These are phyloP conservation scores for Boletus rufocinnamomeus DNA, from an alignment of 768 basidiomycete species.

Conservation along the genomic window DNA sequence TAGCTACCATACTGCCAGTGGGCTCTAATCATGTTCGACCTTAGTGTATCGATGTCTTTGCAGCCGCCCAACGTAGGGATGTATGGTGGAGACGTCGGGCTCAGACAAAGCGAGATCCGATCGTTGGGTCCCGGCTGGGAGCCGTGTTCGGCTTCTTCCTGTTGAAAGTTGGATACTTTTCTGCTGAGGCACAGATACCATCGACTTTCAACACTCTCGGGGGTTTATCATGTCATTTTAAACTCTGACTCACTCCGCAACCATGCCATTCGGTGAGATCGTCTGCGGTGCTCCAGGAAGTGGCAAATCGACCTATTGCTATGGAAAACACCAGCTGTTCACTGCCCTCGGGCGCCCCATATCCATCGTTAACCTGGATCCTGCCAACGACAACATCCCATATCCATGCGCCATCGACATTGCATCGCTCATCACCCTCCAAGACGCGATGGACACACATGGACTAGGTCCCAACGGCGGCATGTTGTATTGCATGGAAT, in stretches of 20 bases:
- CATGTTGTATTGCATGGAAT: conserved; percentile 96
- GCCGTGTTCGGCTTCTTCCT: too few species aligned
- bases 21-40: too few species aligned
- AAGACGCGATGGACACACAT: conserved; percentile 82
- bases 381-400: conserved; percentile 85
- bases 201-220: neutral
- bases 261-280: conserved; percentile 86
- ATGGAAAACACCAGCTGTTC: conserved; percentile 87
- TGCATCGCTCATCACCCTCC: conserved; percentile 79
- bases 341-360: conserved; percentile 85
- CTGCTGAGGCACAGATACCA: neutral
- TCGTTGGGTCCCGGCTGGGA: too few species aligned
- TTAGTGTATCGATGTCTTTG: too few species aligned
- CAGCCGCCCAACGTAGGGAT: too few species aligned
- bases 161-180: too few species aligned
- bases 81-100: too few species aligned
- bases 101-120: too few species aligned
- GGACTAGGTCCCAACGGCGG: conserved; percentile 94
- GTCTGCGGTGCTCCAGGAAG: conserved; percentile 86
- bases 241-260: conserved; percentile 20
- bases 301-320: conserved; percentile 87
- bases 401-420: conserved; percentile 93
- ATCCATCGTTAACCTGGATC: conserved; percentile 92
- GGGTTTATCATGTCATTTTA: neutral
- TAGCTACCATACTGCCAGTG: too few species aligned